These are phyloP conservation scores for Chaetomium olivaceum DNA, from an alignment of 2,329 filamentous ascomycete genomes.

Conservation along the genomic window DNA sequence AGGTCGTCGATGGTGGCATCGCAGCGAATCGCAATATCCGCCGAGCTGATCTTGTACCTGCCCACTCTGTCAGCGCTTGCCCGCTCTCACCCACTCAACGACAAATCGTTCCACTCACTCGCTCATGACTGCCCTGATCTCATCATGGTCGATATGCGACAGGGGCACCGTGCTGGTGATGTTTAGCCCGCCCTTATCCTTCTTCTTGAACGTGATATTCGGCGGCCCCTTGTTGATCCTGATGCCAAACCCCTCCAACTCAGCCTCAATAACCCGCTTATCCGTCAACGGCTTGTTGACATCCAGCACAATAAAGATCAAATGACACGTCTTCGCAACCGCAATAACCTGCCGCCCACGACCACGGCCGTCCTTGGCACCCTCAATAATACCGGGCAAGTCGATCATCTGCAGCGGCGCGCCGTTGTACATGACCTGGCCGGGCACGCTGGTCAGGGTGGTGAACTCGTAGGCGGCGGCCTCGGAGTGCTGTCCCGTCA, in stretches of 20 bases:
- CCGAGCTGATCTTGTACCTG: constrained; percentile 85
- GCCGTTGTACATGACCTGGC: constrained; percentile 91
- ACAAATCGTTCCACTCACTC: constrained; percentile 49
- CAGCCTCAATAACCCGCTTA: constrained; percentile 91
- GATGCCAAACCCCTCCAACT: constrained; percentile 96
- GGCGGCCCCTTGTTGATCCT: constrained; percentile 95
- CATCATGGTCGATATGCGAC: constrained; percentile 89
- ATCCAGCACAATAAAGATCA: constrained; percentile 98
- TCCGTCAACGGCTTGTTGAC: constrained; percentile 98
- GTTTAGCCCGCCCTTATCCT: constrained; percentile 95
- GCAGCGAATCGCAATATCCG: constrained; percentile 95
- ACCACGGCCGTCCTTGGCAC: constrained; percentile 96
- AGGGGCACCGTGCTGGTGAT: constrained; percentile 94
- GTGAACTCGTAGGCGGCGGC: constrained; percentile 98
- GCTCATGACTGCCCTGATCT: constrained; percentile 96
- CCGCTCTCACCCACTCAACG: background rate
- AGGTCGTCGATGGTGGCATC: constrained; percentile 97
- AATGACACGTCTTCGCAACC: constrained; percentile 95
- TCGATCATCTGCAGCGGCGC: constrained; percentile 98
- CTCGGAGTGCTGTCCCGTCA: constrained; percentile 97
- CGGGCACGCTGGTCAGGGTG: constrained; percentile 93
- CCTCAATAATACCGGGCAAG: constrained; percentile 97
- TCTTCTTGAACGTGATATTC: constrained; percentile 99
- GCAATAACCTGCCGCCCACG: constrained; percentile 98
- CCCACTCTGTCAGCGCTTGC: background rate